Evolutionary conservation across 345 rosid genomes (phyloP).

Genomic region (Turnera subulata): DNA sequence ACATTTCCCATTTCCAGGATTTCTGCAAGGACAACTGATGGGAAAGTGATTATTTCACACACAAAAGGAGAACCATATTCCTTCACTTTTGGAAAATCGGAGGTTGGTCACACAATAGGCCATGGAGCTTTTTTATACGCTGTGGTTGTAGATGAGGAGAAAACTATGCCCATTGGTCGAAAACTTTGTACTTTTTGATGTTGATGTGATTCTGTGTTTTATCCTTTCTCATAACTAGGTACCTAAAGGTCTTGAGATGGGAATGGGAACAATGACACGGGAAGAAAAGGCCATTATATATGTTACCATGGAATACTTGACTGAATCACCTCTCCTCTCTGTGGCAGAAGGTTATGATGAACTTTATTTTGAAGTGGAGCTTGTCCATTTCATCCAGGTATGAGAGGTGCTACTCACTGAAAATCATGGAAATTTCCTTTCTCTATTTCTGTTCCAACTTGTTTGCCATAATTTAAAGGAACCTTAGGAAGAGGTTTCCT

Average conservation of each 20-base stretch:
- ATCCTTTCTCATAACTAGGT: conserved; percentile 44
- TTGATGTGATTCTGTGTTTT: background rate
- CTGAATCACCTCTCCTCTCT: conserved; percentile 63
- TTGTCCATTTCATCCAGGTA: conserved; percentile 90
- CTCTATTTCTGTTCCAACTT: background rate
- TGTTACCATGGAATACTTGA: conserved; percentile 66
- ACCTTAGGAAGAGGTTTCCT: background rate
- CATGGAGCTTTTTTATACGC: too few species aligned
- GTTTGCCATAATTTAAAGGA: background rate
- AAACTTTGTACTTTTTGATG: background rate
- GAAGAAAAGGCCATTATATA: conserved; percentile 85
- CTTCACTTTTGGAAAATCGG: conserved; percentile 88
- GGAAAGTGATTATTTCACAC: conserved; percentile 49
- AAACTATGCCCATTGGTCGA: background rate
- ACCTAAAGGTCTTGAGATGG: conserved; percentile 97
- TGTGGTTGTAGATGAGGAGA: background rate
- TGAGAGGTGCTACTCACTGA: background rate
- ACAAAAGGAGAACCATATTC: conserved; percentile 67
- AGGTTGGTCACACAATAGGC: conserved; percentile 59
- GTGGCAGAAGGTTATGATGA: conserved; percentile 63
- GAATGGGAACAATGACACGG: conserved; percentile 86
- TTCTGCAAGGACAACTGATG: conserved; percentile 75
- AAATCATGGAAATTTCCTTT: background rate
- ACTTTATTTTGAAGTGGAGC: conserved; percentile 90
- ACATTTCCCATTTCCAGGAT: conserved; percentile 46